Evolutionary conservation across 2,329 filamentous ascomycete genomes (phyloP).

Genomic region (Westerdykella aurantiaca): DNA sequence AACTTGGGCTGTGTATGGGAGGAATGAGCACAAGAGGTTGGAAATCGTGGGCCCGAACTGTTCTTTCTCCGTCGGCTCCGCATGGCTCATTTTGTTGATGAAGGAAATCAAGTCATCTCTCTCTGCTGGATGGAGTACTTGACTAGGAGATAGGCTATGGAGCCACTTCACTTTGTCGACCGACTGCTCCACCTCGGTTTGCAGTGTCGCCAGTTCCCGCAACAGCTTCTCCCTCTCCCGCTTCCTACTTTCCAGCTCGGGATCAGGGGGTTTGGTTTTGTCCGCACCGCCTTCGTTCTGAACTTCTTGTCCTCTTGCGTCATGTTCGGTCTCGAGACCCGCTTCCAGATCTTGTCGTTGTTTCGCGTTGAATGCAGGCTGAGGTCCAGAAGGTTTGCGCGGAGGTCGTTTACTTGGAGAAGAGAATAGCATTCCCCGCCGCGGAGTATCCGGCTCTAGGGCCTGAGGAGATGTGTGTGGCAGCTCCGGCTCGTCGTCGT

Average conservation of each 20-base stretch:
- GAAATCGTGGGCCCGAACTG: slow-evolving; percentile 24
- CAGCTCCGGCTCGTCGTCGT: slow-evolving; percentile 13
- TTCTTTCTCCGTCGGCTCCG: slow-evolving; percentile 8
- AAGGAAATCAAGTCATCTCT: slow-evolving; percentile 22
- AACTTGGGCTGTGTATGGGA: slow-evolving; percentile 31
- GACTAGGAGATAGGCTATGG: slow-evolving; percentile 13
- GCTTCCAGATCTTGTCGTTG: not conserved
- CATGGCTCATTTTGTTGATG: slow-evolving; percentile 16
- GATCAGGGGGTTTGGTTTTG: slow-evolving; percentile 13
- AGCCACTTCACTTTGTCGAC: slow-evolving; percentile 23
- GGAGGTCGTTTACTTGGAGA: slow-evolving; percentile 29
- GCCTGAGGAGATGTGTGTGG: slow-evolving; percentile 18
- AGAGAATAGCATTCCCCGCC: slow-evolving; percentile 22
- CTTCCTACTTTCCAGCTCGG: slow-evolving; percentile 22
- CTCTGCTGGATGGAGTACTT: slow-evolving; percentile 14
- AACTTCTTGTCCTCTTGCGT: slow-evolving; percentile 1
- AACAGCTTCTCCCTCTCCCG: slow-evolving; percentile 26
- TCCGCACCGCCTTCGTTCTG: not conserved
- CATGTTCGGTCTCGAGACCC: slow-evolving; percentile 3
- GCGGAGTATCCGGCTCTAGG: slow-evolving; percentile 15
- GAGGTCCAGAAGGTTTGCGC: slow-evolving; percentile 2
- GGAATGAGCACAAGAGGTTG: slow-evolving; percentile 35
- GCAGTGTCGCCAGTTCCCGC: slow-evolving; percentile 25
- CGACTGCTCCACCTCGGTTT: slow-evolving; percentile 28
- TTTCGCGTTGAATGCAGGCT: not conserved